A percentile compares a stretch with the other conserved stretches of the same genome.
Evolutionary conservation across 169 alveolate genomes (phyloP).

Genomic region (Cryptosporidium baileyi): DNA sequence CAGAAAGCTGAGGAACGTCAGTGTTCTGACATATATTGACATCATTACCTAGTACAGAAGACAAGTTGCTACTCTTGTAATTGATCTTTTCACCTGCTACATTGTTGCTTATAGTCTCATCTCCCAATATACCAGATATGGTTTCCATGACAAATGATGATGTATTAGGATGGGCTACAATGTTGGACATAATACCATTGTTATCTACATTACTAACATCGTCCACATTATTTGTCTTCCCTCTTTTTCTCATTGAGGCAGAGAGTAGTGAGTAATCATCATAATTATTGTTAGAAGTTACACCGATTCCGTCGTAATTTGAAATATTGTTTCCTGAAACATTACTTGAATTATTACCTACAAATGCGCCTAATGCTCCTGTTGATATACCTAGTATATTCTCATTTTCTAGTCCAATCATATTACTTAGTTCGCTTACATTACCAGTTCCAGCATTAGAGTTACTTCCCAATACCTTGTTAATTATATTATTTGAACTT

Average conservation of each 20-base stretch:
- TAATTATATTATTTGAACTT: not conserved
- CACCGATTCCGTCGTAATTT: not conserved
- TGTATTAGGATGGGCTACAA: slow-evolving; percentile 56
- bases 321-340: slow-evolving; percentile 8
- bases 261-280: slow-evolving; percentile 49
- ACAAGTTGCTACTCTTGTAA: slow-evolving; percentile 5
- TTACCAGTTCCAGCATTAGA: slow-evolving; percentile 1
- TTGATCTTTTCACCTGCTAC: not conserved
- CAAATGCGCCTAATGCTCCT: slow-evolving; percentile 65
- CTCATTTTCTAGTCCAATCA: slow-evolving; percentile 28
- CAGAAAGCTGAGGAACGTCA: slow-evolving; percentile 58
- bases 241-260: slow-evolving; percentile 54
- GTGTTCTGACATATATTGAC: not conserved
- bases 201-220: not conserved
- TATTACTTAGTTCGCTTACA: not conserved
- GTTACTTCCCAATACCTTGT: slow-evolving; percentile 12
- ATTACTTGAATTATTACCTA: slow-evolving; percentile 4
- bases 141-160: slow-evolving; percentile 69
- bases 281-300: not conserved
- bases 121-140: slow-evolving; percentile 61
- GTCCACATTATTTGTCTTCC: not conserved
- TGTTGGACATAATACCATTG: not conserved
- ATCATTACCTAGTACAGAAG: slow-evolving; percentile 47
- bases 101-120: slow-evolving; percentile 2
- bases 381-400: slow-evolving; percentile 45